Evolutionary conservation across 2,329 filamentous ascomycete genomes (phyloP).

Genomic region (Fusarium metavorans): DNA sequence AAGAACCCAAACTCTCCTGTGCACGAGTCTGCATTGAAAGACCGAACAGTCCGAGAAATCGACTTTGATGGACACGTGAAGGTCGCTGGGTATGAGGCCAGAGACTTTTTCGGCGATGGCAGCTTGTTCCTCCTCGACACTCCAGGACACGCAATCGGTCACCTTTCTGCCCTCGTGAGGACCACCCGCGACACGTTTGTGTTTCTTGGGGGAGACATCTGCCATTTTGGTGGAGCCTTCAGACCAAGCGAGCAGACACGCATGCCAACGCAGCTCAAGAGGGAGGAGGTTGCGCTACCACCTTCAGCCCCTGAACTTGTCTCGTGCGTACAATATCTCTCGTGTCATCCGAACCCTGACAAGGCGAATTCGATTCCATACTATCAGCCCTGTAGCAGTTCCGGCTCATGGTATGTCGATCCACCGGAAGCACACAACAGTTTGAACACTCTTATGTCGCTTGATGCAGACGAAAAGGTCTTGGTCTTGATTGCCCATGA

Average conservation of each 20-base stretch:
- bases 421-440: slow-evolving; percentile 16
- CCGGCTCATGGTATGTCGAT: slow-evolving; percentile 30
- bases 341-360: not conserved
- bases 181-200: slow-evolving; percentile 54
- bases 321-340: slow-evolving; percentile 1
- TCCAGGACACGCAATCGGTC: slow-evolving; percentile 39
- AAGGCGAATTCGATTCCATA: not conserved
- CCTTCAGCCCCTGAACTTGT: not conserved
- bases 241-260: slow-evolving; percentile 50
- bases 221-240: slow-evolving; percentile 54
- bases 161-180: slow-evolving; percentile 49
- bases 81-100: slow-evolving; percentile 43
- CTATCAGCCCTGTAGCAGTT: slow-evolving; percentile 2
- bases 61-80: slow-evolving; percentile 8
- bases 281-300: not conserved
- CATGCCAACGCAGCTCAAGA: slow-evolving; percentile 6
- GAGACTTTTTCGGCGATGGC: slow-evolving; percentile 42
- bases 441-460: slow-evolving; percentile 5
- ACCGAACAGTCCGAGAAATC: not conserved
- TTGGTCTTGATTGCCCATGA: slow-evolving; percentile 34
- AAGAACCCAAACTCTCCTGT: not conserved
- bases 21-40: not conserved
- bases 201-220: slow-evolving; percentile 57
- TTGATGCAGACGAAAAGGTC: slow-evolving; percentile 26
- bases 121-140: slow-evolving; percentile 39